Evolutionary conservation across 2,329 filamentous ascomycete species (phyloP).

Genomic region (Colletotrichum lindemuthianum): DNA sequence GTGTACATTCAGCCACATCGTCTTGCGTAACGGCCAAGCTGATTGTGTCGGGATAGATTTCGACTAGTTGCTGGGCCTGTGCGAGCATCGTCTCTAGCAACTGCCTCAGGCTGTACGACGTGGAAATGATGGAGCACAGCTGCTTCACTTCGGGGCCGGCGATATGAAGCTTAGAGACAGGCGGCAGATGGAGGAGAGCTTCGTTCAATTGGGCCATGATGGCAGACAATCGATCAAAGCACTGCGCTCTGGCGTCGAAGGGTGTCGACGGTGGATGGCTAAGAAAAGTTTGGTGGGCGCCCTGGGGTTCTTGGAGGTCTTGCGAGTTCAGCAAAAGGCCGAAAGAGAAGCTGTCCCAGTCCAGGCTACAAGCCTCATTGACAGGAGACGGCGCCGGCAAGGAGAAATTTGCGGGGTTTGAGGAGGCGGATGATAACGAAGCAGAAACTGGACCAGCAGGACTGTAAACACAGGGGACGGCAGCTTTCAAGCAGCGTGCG

Average conservation of each 20-base stretch:
- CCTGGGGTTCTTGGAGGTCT: neutral
- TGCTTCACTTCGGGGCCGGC: slow-evolving; percentile 40
- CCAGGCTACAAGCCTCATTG: neutral
- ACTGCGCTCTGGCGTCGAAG: slow-evolving; percentile 4
- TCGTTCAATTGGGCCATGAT: slow-evolving; percentile 14
- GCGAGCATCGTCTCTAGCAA: slow-evolving; percentile 49
- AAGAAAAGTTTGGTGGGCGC: neutral
- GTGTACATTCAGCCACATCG: slow-evolving; percentile 39
- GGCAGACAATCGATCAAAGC: slow-evolving; percentile 9
- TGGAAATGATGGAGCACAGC: slow-evolving; percentile 38
- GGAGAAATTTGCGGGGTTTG: slow-evolving; percentile 33
- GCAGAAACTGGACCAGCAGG: slow-evolving; percentile 39
- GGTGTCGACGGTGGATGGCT: neutral
- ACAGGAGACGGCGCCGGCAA: neutral
- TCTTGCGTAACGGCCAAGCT: slow-evolving; percentile 33
- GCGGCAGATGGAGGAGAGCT: slow-evolving; percentile 13
- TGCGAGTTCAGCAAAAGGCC: slow-evolving; percentile 1
- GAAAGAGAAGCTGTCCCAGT: slow-evolving; percentile 24
- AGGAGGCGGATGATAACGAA: slow-evolving; percentile 41
- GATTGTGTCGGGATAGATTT: slow-evolving; percentile 47
- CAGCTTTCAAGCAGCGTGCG: slow-evolving; percentile 53
- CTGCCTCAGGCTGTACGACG: slow-evolving; percentile 40
- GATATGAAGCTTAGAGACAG: slow-evolving; percentile 31
- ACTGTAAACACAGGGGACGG: slow-evolving; percentile 54
- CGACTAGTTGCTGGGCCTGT: slow-evolving; percentile 46